Percentiles rank a stretch among this genome's conserved stretches.
These are phyloP conservation scores for Paraleonurus japonicus DNA, from an alignment of 257 asterid species.

Conservation along the genomic window DNA sequence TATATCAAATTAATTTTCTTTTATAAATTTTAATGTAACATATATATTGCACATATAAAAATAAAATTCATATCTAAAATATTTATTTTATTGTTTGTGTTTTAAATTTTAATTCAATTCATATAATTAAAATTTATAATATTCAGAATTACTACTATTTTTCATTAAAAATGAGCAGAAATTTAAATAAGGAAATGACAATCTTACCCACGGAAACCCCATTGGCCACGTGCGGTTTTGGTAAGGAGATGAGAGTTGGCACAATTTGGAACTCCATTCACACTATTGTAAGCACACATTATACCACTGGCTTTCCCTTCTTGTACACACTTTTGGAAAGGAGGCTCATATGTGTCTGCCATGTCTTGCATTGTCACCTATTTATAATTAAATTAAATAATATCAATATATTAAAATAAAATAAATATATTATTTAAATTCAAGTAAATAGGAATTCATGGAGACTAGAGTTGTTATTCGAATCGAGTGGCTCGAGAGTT, in stretches of 20 bases:
- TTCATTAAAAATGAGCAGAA: background rate
- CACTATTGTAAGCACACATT: conserved; percentile 92
- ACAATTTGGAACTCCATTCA: conserved; percentile 83
- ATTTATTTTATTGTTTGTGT: too few species aligned
- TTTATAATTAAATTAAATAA: background rate
- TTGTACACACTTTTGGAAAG: conserved; percentile 63
- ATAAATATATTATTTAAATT: too few species aligned
- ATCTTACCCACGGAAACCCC: conserved; percentile 78
- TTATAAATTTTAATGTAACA: too few species aligned
- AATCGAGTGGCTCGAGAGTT: too few species aligned
- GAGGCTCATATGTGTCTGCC: conserved; percentile 94
- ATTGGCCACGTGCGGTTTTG: conserved; percentile 59
- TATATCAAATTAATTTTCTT: too few species aligned
- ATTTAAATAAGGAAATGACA: background rate
- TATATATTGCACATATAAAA: too few species aligned
- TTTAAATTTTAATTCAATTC: too few species aligned
- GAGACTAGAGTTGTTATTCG: too few species aligned
- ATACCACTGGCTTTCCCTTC: conserved; percentile 88
- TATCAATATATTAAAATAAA: background rate
- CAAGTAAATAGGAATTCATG: too few species aligned
- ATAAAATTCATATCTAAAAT: too few species aligned
- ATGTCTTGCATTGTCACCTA: conserved; percentile 83
- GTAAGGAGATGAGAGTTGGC: conserved; percentile 72
- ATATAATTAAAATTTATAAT: too few species aligned
- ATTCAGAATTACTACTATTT: too few species aligned